A percentile compares a stretch with the other conserved stretches of the same genome.
These are phyloP conservation scores for Cladophialophora immunda DNA, from an alignment of 2,329 filamentous ascomycete species.

Conservation along the genomic window DNA sequence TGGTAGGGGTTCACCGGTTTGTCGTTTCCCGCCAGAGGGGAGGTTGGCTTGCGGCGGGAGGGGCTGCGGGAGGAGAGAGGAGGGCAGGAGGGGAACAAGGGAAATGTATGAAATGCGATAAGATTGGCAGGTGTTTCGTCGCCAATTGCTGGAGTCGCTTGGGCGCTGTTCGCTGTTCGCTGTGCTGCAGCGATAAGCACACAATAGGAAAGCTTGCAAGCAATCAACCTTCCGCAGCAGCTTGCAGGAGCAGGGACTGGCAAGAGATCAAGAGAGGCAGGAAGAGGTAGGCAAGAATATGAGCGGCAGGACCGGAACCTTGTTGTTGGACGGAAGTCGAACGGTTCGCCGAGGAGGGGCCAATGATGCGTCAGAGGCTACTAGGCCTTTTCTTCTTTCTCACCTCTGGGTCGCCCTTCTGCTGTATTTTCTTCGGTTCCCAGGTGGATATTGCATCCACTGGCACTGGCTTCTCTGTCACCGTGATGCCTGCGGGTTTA, in stretches of 20 bases:
- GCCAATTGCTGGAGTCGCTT: background rate
- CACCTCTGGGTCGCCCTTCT: background rate
- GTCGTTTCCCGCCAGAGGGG: constrained; percentile 1
- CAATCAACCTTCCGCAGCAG: constrained; percentile 1
- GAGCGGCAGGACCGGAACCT: constrained; percentile 7
- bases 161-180: background rate
- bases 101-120: constrained; percentile 11
- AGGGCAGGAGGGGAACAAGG: constrained; percentile 10
- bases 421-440: background rate
- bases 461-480: background rate
- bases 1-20: background rate
- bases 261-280: constrained; percentile 15
- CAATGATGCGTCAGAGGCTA: background rate
- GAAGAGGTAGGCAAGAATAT: constrained; percentile 5
- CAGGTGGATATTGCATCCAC: background rate
- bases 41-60: constrained; percentile 10
- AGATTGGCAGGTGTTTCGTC: constrained; percentile 11
- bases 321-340: background rate
- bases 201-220: constrained; percentile 12
- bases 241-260: constrained; percentile 5
- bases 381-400: too few relatives aligned
- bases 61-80: constrained; percentile 2
- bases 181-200: constrained; percentile 6
- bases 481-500: background rate
- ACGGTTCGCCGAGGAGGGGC: background rate